Conservation (phyloP, 257 asterid genomes). For the Solanum medicagineum region DNA sequence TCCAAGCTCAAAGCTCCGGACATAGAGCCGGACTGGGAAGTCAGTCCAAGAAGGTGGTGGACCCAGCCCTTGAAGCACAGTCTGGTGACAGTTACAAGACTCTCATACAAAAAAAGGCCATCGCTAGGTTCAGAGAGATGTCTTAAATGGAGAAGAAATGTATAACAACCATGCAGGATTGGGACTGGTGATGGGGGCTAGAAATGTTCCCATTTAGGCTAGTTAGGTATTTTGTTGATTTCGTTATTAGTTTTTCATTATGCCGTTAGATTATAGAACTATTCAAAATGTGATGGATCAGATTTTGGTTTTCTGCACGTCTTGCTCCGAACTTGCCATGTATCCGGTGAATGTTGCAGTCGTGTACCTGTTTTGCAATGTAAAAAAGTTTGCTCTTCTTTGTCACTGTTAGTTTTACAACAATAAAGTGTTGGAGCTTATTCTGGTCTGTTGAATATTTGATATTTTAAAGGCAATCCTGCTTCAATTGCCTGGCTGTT, state of each 20-base stretch:
- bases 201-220: neutral
- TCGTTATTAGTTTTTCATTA: neutral
- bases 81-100: constrained; percentile 96
- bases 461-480: neutral
- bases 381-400: neutral
- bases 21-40: constrained; percentile 83
- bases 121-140: constrained; percentile 95
- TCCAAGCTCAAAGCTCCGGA: constrained; percentile 63
- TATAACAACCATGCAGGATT: neutral
- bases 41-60: constrained; percentile 83
- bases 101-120: constrained; percentile 94
- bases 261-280: neutral
- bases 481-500: neutral
- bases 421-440: neutral
- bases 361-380: neutral
- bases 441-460: neutral
- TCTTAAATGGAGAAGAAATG: constrained; percentile 15
- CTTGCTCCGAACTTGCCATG: neutral
- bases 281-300: neutral
- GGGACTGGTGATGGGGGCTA: neutral
- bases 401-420: neutral
- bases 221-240: neutral
- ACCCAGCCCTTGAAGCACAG: constrained; percentile 79
- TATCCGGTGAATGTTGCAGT: neutral
- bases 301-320: neutral